Evolutionary conservation across 768 basidiomycete species (phyloP).

Genomic region (Amanita rimosa): DNA sequence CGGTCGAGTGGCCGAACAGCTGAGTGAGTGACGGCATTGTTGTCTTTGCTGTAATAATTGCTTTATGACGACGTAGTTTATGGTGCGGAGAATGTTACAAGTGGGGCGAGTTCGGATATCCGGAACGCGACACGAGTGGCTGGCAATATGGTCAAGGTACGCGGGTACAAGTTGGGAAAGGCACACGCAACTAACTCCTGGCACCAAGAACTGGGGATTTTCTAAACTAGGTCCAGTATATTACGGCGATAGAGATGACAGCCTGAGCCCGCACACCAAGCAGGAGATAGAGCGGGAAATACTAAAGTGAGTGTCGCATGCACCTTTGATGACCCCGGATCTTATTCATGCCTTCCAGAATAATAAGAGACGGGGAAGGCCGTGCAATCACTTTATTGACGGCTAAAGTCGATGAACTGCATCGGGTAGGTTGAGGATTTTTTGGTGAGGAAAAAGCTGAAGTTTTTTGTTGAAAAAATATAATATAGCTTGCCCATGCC

Average conservation of each 20-base stretch:
- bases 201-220: conserved; percentile 59
- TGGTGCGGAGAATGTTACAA: conserved; percentile 79
- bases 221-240: conserved; percentile 81
- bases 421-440: conserved; percentile 38
- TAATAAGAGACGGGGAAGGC: conserved; percentile 61
- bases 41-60: conserved; percentile 7
- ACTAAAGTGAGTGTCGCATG: conserved; percentile 42
- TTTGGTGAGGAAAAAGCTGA: not conserved
- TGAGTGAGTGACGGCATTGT: conserved; percentile 38
- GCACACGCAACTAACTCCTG: not conserved
- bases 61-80: conserved; percentile 44
- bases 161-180: conserved; percentile 9
- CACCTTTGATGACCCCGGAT: conserved; percentile 7
- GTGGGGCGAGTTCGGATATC: conserved; percentile 88
- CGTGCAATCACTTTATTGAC: conserved; percentile 57
- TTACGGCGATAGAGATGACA: conserved; percentile 61
- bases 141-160: conserved; percentile 80
- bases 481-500: conserved; percentile 72
- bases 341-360: conserved; percentile 22
- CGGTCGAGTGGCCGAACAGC: conserved; percentile 89
- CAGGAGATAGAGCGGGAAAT: conserved; percentile 88
- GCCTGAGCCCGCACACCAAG: conserved; percentile 63
- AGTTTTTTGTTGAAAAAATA: not conserved
- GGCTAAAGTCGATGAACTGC: conserved; percentile 61
- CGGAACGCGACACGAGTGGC: conserved; percentile 71